Evolutionary conservation across 345 rosid genomes (phyloP), one percentile per base, ranked within the genome.

Genomic region (Pelargonium nanum): DNA sequence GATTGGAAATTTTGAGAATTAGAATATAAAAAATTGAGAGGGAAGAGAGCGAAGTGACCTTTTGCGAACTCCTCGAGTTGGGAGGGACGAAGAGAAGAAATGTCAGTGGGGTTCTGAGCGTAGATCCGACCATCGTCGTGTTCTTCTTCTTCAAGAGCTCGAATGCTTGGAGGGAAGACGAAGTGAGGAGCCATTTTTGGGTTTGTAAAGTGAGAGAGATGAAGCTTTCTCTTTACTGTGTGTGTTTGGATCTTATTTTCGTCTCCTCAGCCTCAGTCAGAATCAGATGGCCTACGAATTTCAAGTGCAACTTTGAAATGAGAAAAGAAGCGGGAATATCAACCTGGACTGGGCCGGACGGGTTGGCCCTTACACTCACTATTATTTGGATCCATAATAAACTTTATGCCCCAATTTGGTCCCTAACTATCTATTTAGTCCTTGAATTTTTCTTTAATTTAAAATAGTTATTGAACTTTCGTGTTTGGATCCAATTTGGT

Each of bases 41-140:
- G n/a, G 67, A 17, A 21, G 45, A 12, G 51, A 45, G 55, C 57
- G 45, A 53, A 34, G 0, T 26, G 61, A 87, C 99, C 99, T 84
- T 87, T 93, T 78, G 83, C 97, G 72, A 93, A 85, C 68, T 93
- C 99, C 64, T 85, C 94, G 19, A 87, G 82, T 68, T 84, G 71
- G 19, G 88, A 70, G 53, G 89, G 73, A 32, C 82, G 85, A 40
- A 93, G 79, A 4, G 83, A 76, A 55, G 77, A 32, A 32, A 85
- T 64, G 61, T 85, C 85, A 80, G 72, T 59, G 60, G 80, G 77
- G 55, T 76, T 80, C 55, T 71, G 89, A 16, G 71, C 94, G 68
- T 53, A 78, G 56, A 89, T 78, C 8, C 83, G 86, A 54, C 55
- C 26, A 15, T 72, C 68, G 60, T 83, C 83, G 19, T 63, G 80